Evolutionary conservation across 768 basidiomycete genomes (phyloP), one percentile per base, ranked within the genome.

Genomic region (Dentipellis fragilis): DNA sequence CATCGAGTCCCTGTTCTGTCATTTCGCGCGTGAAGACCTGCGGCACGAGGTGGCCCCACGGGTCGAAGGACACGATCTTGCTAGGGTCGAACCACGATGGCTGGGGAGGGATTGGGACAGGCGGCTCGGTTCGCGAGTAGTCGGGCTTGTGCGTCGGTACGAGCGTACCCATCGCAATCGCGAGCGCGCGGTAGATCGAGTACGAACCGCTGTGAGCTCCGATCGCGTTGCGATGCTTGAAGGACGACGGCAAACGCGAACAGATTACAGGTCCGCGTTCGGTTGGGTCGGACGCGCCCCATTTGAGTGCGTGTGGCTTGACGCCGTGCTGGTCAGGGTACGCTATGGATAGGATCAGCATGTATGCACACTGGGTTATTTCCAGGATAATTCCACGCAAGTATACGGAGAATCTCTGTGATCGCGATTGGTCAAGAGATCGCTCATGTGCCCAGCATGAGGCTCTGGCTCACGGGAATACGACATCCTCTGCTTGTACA

Each of bases 321-420:
- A 94, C 91, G 8, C 91, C 91, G 65, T 89, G 84, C 65, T 96
- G 93, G 64, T 88, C 89, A n/a, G 94, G 93, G 68, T 96, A 95
- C 1, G 92, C 75, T 80, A 58, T 2, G 29, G 22, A 23, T 21
- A 45, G 42, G 8, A 10, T 45, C 42, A 45, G 42, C 42, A 17
- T n/a, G 19, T 19, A 16, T 17, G 3, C 19, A 29, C 6, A 29
- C 6, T 3, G 29, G 29, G 6, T 29, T 3, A 29, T 3, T 29
- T 6, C 29, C 3, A 29, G 6, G 29, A 29, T 29, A 6, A 29
- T 29, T 3, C 29, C 6, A 29, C 6, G 29, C 29, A 6, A 29
- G 29, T 3, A 3, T 29, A 29, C 6, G 29, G 29, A 29, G 6
- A 29, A 29, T 29, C 3, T 29, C 29, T 29, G 29, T 6, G 29